Percentiles rank a stretch among this genome's conserved stretches.
Conservation (phyloP, 2,329 filamentous ascomycete species). For the Colletotrichum chrysophilum region DNA sequence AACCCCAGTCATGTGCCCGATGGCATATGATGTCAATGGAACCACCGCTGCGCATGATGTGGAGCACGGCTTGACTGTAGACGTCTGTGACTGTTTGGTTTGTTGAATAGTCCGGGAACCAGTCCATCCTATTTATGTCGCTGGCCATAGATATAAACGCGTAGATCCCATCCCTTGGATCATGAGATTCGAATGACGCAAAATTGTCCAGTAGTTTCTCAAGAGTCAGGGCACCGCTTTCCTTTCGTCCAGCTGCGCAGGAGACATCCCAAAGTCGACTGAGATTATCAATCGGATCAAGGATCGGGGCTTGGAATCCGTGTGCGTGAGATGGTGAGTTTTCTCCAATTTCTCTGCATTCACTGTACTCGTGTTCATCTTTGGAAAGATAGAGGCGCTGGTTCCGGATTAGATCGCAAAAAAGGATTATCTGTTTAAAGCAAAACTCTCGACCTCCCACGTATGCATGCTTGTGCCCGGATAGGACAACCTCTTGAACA, state of each 20-base stretch:
- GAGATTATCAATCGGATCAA: background rate
- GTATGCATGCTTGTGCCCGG: background rate
- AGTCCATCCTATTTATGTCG: background rate
- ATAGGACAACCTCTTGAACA: background rate
- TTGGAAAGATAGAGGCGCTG: background rate
- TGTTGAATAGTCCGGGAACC: background rate
- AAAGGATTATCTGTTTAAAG: background rate
- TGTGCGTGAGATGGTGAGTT: too few species aligned
- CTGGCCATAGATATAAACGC: background rate
- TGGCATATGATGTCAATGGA: background rate
- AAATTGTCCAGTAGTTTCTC: background rate
- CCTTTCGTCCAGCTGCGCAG: background rate
- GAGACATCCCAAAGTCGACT: background rate
- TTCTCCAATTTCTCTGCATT: too few species aligned
- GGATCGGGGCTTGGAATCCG: too few species aligned
- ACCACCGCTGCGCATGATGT: background rate
- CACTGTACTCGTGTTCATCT: background rate
- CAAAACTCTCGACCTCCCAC: background rate
- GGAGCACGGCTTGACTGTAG: background rate
- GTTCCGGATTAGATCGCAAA: background rate
- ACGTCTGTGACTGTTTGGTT: background rate
- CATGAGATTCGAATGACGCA: background rate
- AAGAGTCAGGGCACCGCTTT: background rate
- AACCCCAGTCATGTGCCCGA: background rate
- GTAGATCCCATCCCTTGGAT: constrained; percentile 1